phyloP scores from a whole-genome alignment of 306 rosid genomes.

The Sicyos edulis region DNA sequence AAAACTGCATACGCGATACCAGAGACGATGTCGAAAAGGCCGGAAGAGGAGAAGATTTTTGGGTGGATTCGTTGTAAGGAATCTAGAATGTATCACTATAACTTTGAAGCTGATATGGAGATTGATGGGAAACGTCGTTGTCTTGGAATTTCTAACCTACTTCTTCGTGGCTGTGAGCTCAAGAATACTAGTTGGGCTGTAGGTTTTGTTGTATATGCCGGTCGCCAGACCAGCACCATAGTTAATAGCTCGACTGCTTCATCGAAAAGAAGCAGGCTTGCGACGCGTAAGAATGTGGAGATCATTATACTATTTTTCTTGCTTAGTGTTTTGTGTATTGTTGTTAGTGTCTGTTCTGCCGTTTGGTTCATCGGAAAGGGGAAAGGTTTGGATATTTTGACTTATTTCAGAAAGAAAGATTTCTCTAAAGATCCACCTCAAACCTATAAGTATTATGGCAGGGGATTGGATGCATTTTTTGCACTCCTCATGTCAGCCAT shows the following conservation, averaged over 20 bases:
- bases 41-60: slow-evolving; percentile 43
- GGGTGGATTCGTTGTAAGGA: slow-evolving; percentile 80
- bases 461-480: slow-evolving; percentile 71
- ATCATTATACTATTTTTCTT: slow-evolving; percentile 68
- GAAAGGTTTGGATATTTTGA: slow-evolving; percentile 39
- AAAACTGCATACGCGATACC: slow-evolving; percentile 86
- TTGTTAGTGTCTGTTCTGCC: slow-evolving; percentile 63
- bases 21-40: slow-evolving; percentile 64
- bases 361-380: slow-evolving; percentile 62
- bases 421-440: slow-evolving; percentile 25
- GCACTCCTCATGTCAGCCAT: slow-evolving; percentile 88
- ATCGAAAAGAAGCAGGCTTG: slow-evolving; percentile 86
- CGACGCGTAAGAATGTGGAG: slow-evolving; percentile 82
- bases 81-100: slow-evolving; percentile 85
- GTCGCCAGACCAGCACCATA: slow-evolving; percentile 86
- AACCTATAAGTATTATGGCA: slow-evolving; percentile 51
- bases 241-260: slow-evolving; percentile 90
- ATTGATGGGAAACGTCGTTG: slow-evolving; percentile 66
- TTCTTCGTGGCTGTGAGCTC: too few relatives aligned
- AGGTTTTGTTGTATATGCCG: slow-evolving; percentile 83
- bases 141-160: slow-evolving; percentile 80
- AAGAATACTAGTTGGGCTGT: slow-evolving; percentile 80
- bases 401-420: slow-evolving; percentile 63
- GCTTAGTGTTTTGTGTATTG: slow-evolving; percentile 59
- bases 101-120: slow-evolving; percentile 76